Evolutionary conservation across 345 rosid genomes (phyloP).

Genomic region (Salix brachista): DNA sequence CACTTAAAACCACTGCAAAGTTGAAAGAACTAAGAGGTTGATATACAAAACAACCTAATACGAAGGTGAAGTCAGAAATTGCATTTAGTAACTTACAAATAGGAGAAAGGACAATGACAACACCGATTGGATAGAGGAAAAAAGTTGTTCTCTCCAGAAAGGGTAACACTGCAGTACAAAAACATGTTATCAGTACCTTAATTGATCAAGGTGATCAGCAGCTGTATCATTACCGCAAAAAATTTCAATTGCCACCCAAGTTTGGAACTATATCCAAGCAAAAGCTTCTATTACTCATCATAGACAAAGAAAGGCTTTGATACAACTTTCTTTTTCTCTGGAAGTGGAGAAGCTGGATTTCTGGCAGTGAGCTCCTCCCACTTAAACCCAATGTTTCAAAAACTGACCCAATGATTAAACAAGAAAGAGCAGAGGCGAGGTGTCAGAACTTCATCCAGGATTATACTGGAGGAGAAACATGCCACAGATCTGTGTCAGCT

Average conservation of each 20-base stretch:
- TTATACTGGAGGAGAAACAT: background rate
- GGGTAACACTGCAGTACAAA: conserved; percentile 65
- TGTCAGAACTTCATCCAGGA: background rate
- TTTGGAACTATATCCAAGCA: background rate
- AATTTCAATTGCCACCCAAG: background rate
- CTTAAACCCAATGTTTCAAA: background rate
- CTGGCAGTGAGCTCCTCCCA: background rate
- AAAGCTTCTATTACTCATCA: background rate
- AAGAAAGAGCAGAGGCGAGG: background rate
- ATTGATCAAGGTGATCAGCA: background rate
- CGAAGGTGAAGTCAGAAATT: background rate
- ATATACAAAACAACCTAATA: background rate
- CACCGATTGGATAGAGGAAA: conserved; percentile 92
- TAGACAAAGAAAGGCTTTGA: background rate
- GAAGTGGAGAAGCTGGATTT: background rate
- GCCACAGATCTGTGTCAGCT: background rate
- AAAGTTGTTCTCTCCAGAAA: conserved; percentile 95
- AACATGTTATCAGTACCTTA: conserved; percentile 1
- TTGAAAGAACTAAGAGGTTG: background rate
- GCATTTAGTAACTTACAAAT: conserved; percentile 56
- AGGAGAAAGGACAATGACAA: conserved; percentile 72
- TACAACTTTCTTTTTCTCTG: background rate
- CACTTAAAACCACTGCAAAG: conserved; percentile 81
- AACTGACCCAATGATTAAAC: background rate
- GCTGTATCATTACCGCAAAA: background rate